Evolutionary conservation across 2,329 filamentous ascomycete species (phyloP).

Genomic region (Pseudocercospora musae): DNA sequence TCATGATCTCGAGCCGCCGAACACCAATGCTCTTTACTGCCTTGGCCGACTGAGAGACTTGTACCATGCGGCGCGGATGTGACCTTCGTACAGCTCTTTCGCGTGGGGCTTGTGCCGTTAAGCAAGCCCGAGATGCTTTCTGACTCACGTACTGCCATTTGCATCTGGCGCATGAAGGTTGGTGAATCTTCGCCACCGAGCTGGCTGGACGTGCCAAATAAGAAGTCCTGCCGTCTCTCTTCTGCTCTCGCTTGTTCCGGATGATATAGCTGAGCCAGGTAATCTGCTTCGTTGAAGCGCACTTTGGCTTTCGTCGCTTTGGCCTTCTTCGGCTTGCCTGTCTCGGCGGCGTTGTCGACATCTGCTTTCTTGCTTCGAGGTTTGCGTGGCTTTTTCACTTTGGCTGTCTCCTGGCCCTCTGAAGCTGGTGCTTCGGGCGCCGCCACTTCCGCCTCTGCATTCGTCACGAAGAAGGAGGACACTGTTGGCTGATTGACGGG

Average conservation of each 20-base stretch:
- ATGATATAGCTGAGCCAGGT: slow-evolving; percentile 53
- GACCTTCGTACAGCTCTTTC: slow-evolving; percentile 26
- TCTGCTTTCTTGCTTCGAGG: slow-evolving; percentile 23
- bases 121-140: slow-evolving; percentile 38
- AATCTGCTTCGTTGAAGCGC: slow-evolving; percentile 22
- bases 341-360: neutral
- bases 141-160: slow-evolving; percentile 60
- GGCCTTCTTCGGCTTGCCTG: slow-evolving; percentile 27
- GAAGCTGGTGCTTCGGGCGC: neutral
- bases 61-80: slow-evolving; percentile 31
- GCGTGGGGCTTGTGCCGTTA: slow-evolving; percentile 3
- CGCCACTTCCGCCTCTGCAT: slow-evolving; percentile 2
- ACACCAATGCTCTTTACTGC: slow-evolving; percentile 59
- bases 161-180: slow-evolving; percentile 59
- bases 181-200: slow-evolving; percentile 71
- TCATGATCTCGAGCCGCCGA: slow-evolving; percentile 65
- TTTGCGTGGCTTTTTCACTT: slow-evolving; percentile 28
- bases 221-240: slow-evolving; percentile 67
- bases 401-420: neutral
- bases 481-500: slow-evolving; percentile 31
- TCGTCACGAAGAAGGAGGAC: slow-evolving; percentile 46
- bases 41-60: slow-evolving; percentile 30
- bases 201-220: slow-evolving; percentile 86
- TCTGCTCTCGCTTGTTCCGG: slow-evolving; percentile 65
- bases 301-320: slow-evolving; percentile 38